Evolutionary conservation across 495 filamentous ascomycete species (phyloP).

Genomic region (Lichenothelia convexa): DNA sequence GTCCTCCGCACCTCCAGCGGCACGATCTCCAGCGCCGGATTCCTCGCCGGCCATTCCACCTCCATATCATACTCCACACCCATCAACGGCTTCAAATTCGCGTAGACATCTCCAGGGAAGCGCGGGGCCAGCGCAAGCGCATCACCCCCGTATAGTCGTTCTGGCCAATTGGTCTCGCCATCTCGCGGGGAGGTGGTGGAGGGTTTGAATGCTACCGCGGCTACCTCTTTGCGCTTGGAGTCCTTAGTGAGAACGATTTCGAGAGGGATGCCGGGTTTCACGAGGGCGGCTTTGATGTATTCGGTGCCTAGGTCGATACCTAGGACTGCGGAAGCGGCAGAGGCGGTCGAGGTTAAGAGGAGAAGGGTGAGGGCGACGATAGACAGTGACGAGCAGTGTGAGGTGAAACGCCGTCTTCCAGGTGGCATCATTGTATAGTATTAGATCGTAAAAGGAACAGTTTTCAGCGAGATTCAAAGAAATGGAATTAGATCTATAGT

Average conservation of each 20-base stretch:
- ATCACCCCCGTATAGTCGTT: slow-evolving; percentile 80
- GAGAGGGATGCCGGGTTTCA: slow-evolving; percentile 94
- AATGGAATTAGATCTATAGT: too few relatives aligned
- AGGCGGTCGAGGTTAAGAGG: slow-evolving; percentile 31
- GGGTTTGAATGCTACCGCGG: slow-evolving; percentile 88
- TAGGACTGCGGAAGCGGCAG: slow-evolving; percentile 52
- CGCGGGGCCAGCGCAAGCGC: slow-evolving; percentile 71
- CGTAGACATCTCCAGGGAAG: slow-evolving; percentile 84
- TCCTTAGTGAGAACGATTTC: slow-evolving; percentile 99
- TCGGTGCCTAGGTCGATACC: slow-evolving; percentile 92
- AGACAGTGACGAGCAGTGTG: too few relatives aligned
- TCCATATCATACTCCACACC: slow-evolving; percentile 47
- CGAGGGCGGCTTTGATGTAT: slow-evolving; percentile 89
- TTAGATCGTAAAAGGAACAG: too few relatives aligned
- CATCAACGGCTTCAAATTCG: slow-evolving; percentile 75
- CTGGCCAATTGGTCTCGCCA: slow-evolving; percentile 49
- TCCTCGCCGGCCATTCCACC: slow-evolving; percentile 45
- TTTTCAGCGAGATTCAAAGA: too few relatives aligned
- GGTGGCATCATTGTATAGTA: slow-evolving; percentile 35
- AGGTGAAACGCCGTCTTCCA: slow-evolving; percentile 27
- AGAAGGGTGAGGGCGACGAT: slow-evolving; percentile 34
- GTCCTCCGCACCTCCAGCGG: slow-evolving; percentile 43
- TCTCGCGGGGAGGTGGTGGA: slow-evolving; percentile 32
- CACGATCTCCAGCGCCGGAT: slow-evolving; percentile 48
- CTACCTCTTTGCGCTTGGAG: slow-evolving; percentile 85